Conservation (phyloP, 495 filamentous ascomycete genomes). For the Chaetomium tenue region DNA sequence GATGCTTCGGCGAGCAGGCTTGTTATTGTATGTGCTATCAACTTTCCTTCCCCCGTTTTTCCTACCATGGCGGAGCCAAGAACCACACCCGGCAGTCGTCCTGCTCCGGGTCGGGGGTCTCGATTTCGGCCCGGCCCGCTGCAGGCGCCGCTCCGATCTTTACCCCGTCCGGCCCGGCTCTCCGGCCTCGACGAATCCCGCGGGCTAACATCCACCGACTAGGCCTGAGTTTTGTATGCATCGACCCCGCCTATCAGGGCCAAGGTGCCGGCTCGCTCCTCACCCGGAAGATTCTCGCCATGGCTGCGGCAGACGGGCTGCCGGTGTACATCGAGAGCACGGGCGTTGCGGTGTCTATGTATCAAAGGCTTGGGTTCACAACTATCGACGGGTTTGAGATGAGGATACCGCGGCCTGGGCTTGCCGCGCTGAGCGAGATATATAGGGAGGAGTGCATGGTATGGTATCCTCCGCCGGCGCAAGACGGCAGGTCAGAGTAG, state of each 20-base stretch:
- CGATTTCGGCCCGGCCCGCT: conserved; percentile 5
- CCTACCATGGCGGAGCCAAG: not conserved
- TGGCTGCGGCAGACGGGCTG: conserved; percentile 39
- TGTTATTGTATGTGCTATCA: conserved; percentile 32
- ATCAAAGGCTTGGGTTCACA: conserved; percentile 44
- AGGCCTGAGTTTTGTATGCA: conserved; percentile 45
- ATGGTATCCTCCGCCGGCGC: conserved; percentile 21
- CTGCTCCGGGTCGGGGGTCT: not conserved
- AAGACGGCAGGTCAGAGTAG: not conserved
- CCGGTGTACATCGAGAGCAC: conserved; percentile 48
- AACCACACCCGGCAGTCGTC: not conserved
- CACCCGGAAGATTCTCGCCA: conserved; percentile 36
- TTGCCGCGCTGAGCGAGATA: conserved; percentile 8
- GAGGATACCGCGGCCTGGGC: conserved; percentile 23
- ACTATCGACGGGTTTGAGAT: conserved; percentile 35
- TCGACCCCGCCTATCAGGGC: conserved; percentile 42
- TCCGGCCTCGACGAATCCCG: not conserved
- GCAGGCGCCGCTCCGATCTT: conserved; percentile 3
- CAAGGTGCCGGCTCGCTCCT: conserved; percentile 43
- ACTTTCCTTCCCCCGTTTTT: conserved; percentile 8
- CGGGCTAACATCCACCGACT: conserved; percentile 6
- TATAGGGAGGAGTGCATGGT: conserved; percentile 39
- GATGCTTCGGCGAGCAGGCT: conserved; percentile 27
- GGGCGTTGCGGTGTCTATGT: conserved; percentile 41
- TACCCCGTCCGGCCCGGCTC: not conserved